These are phyloP conservation scores for Hippophae gyantsensis DNA, from an alignment of 306 rosid species.

Conservation along the genomic window DNA sequence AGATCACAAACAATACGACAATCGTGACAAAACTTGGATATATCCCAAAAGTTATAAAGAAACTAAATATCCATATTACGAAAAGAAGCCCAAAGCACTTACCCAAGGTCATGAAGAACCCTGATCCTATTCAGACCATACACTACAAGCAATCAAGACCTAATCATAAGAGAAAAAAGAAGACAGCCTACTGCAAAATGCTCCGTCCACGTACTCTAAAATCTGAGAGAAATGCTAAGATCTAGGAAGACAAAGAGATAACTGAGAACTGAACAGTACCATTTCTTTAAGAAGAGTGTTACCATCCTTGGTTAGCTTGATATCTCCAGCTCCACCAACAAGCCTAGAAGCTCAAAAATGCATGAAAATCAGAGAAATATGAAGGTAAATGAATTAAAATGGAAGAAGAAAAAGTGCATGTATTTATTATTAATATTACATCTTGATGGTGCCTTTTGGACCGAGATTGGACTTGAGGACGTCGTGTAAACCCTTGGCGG, in stretches of 20 bases:
- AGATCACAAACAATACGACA: neutral
- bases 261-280: conserved; percentile 27
- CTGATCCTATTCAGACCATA: neutral
- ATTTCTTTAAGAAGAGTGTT: conserved; percentile 91
- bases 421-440: conserved; percentile 20
- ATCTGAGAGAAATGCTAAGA: conserved; percentile 4
- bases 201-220: neutral
- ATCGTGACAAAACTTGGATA: neutral
- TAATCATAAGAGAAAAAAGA: neutral
- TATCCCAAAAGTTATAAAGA: neutral
- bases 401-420: neutral
- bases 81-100: neutral
- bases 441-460: conserved; percentile 95
- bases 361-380: neutral
- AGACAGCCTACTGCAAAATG: neutral
- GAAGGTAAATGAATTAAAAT: neutral
- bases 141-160: neutral
- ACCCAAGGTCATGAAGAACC: neutral
- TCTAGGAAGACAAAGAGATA: conserved; percentile 13
- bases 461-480: conserved; percentile 93
- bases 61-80: neutral
- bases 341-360: conserved; percentile 38
- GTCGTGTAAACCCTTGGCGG: conserved; percentile 93
- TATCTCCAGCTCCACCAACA: conserved; percentile 95
- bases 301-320: conserved; percentile 94